phyloP scores from a whole-genome alignment of 805 yeast species.

The Saturnispora saitoi region DNA sequence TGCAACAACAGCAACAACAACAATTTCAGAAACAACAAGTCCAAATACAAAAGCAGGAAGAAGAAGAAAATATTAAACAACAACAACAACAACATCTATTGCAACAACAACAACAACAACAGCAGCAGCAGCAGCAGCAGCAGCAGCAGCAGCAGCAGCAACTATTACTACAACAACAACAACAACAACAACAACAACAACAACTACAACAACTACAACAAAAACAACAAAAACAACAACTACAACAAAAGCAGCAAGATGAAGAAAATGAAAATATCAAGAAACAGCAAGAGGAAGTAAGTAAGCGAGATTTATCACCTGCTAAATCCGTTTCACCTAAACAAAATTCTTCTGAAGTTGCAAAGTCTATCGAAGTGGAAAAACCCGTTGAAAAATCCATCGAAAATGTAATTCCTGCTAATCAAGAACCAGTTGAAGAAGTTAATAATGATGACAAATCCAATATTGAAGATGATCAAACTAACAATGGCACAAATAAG shows the following conservation, averaged over 20 bases:
- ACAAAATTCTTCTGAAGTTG: not conserved
- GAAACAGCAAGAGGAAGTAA: not conserved
- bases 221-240: slow-evolving; percentile 7
- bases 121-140: not conserved
- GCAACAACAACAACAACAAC: not conserved
- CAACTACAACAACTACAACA: too few relatives aligned
- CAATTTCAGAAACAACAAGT: slow-evolving; percentile 1
- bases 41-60: slow-evolving; percentile 5
- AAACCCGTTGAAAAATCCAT: not conserved
- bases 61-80: not conserved
- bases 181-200: slow-evolving; percentile 7
- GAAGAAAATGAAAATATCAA: too few relatives aligned
- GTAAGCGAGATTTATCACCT: not conserved
- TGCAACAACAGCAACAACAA: slow-evolving; percentile 2
- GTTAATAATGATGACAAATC: not conserved
- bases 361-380: not conserved
- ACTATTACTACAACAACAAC: slow-evolving; percentile 6
- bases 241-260: not conserved
- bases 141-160: slow-evolving; percentile 6
- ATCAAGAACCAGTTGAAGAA: not conserved
- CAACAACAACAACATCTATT: slow-evolving; percentile 3
- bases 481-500: not conserved
- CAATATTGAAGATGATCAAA: not conserved
- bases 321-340: not conserved
- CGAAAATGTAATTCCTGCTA: not conserved